phyloP scores from a whole-genome alignment of 495 filamentous ascomycete genomes.

The Aspergillus sclerotiicarbonarius region DNA sequence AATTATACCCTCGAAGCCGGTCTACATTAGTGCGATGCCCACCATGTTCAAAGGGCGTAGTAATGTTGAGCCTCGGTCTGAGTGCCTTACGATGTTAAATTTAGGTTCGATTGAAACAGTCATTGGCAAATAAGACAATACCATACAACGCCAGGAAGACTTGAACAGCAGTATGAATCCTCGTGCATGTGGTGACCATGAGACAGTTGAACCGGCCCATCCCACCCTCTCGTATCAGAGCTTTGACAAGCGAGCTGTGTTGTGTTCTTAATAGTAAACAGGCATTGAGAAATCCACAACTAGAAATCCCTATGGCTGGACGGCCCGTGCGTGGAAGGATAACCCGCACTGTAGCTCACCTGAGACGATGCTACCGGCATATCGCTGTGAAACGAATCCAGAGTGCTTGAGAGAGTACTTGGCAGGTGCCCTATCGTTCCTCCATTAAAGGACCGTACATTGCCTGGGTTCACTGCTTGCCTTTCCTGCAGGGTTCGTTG shows the following conservation, averaged over 20 bases:
- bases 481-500: slow-evolving; percentile 27
- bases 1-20: no score
- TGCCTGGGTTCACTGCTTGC: slow-evolving; percentile 17
- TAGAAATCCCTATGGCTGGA: slow-evolving; percentile 31
- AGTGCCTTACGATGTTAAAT: background rate
- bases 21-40: no score
- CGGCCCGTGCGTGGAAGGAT: slow-evolving; percentile 30
- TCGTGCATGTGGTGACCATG: background rate
- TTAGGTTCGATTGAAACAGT: background rate
- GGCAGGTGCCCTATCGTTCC: slow-evolving; percentile 25
- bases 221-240: background rate
- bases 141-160: background rate
- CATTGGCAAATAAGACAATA: background rate
- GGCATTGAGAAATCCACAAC: background rate
- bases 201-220: background rate
- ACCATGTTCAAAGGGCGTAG: background rate
- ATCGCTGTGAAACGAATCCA: slow-evolving; percentile 36
- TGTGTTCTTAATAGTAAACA: background rate
- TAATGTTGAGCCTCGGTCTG: background rate
- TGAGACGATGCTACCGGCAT: slow-evolving; percentile 34
- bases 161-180: background rate
- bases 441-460: slow-evolving; percentile 26
- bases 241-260: background rate
- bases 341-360: slow-evolving; percentile 33
- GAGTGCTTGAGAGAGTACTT: slow-evolving; percentile 25